Evolutionary conservation across 805 yeast genomes (phyloP).

Genomic region (Pichia cephalocereana): DNA sequence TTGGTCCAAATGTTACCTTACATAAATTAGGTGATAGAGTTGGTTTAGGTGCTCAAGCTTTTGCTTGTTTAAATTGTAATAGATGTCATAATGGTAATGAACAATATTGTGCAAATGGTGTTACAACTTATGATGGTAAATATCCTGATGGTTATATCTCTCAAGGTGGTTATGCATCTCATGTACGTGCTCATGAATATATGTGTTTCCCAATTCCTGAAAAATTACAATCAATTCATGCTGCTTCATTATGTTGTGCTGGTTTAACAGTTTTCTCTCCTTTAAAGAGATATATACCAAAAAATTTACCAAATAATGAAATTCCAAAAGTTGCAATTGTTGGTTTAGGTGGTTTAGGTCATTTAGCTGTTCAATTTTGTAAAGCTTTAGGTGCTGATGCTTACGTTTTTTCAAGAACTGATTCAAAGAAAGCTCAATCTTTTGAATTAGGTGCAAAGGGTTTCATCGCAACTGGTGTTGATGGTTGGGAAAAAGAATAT

Average conservation of each 20-base stretch:
- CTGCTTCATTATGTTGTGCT: constrained; percentile 44
- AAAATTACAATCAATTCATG: constrained; percentile 30
- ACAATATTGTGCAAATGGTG: constrained; percentile 34
- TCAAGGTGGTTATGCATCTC: constrained; percentile 40
- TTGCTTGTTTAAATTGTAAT: constrained; percentile 28
- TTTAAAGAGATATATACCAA: constrained; percentile 31
- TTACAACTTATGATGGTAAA: constrained; percentile 32
- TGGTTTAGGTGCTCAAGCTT: constrained; percentile 37
- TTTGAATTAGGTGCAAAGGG: constrained; percentile 31
- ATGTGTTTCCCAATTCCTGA: constrained; percentile 40
- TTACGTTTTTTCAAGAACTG: constrained; percentile 33
- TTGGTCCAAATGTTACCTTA: constrained; percentile 27
- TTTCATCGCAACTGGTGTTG: constrained; percentile 37
- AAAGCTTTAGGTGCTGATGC: constrained; percentile 39
- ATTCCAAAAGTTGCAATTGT: constrained; percentile 31
- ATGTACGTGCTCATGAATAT: constrained; percentile 37
- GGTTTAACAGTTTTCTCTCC: constrained; percentile 45
- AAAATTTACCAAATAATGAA: constrained; percentile 21
- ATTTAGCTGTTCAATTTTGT: constrained; percentile 36
- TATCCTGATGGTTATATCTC: constrained; percentile 30
- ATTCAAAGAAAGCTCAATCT: constrained; percentile 33
- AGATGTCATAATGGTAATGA: constrained; percentile 33
- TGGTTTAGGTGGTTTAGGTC: constrained; percentile 42
- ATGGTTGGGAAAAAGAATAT: constrained; percentile 31
- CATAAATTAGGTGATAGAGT: constrained; percentile 37